Conservation (phyloP, 2,329 filamentous ascomycete species). For the Chalaropsis ovoidea region DNA sequence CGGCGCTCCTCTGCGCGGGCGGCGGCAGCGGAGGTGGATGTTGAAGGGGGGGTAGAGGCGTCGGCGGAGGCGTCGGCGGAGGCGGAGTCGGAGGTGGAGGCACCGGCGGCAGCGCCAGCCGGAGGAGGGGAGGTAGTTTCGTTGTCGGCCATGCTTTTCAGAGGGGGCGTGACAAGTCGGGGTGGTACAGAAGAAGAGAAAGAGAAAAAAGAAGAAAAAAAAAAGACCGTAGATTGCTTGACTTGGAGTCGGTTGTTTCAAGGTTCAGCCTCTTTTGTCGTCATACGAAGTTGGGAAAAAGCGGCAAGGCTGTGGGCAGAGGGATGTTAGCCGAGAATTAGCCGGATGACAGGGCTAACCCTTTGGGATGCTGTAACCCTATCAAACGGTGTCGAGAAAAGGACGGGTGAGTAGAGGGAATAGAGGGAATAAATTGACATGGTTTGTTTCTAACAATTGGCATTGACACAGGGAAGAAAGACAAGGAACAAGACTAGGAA, state of each 20-base stretch:
- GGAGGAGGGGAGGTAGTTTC: neutral
- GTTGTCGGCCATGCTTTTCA: conserved; percentile 24
- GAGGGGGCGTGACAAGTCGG: neutral
- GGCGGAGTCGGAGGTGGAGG: conserved; percentile 20
- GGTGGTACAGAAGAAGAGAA: too few species aligned
- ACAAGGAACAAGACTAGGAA: too few species aligned
- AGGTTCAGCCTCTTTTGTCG: too few species aligned
- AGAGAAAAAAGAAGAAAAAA: too few species aligned
- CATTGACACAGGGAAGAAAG: too few species aligned
- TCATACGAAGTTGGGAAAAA: too few species aligned
- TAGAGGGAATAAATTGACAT: too few species aligned
- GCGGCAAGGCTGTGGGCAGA: too few species aligned
- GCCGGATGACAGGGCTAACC: neutral
- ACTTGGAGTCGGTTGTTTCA: neutral
- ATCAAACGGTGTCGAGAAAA: neutral
- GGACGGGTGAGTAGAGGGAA: too few species aligned
- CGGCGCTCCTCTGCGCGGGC: conserved; percentile 53
- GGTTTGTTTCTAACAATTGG: too few species aligned
- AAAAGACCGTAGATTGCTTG: too few species aligned
- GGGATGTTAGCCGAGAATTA: neutral
- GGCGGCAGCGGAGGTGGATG: conserved; percentile 29
- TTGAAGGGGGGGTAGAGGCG: conserved; percentile 20
- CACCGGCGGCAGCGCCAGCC: neutral
- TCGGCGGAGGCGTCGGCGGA: neutral
- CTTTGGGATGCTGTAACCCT: neutral